Percentiles rank a stretch among this genome's conserved stretches.
These are phyloP conservation scores for Zymoseptoria brevis DNA, from an alignment of 2,329 filamentous ascomycete species.

Conservation along the genomic window DNA sequence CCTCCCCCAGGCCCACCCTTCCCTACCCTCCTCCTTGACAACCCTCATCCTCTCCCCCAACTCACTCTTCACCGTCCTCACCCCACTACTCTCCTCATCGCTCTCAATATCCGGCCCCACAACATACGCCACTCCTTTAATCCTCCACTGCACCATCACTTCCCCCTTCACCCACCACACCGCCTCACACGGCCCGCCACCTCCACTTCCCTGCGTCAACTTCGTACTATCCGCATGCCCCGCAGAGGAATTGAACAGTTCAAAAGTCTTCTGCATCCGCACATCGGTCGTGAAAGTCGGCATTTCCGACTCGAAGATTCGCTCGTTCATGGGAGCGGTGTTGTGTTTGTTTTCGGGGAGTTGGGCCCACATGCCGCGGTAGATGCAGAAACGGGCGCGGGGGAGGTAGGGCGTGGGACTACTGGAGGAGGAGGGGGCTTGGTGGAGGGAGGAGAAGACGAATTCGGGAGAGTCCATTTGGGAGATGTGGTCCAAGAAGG, in stretches of 20 bases:
- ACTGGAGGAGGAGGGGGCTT: constrained; percentile 25
- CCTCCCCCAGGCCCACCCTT: constrained; percentile 65
- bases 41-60: constrained; percentile 57
- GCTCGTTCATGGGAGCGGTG: constrained; percentile 61
- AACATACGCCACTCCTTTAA: constrained; percentile 69
- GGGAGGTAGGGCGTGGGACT: constrained; percentile 36
- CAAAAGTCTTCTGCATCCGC: constrained; percentile 73
- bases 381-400: constrained; percentile 71
- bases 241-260: constrained; percentile 53
- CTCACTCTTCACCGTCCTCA: constrained; percentile 51
- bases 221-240: constrained; percentile 39
- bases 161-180: constrained; percentile 67
- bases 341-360: constrained; percentile 67
- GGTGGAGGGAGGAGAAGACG: constrained; percentile 44
- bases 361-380: constrained; percentile 72
- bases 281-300: constrained; percentile 80
- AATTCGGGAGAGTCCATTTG: constrained; percentile 44
- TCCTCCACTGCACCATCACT: constrained; percentile 70
- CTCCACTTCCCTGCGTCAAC: constrained; percentile 46
- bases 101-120: constrained; percentile 61
- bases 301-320: constrained; percentile 66
- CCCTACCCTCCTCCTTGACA: constrained; percentile 36
- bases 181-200: constrained; percentile 68
- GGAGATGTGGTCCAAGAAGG: constrained; percentile 43
- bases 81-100: constrained; percentile 45